These are phyloP conservation scores for Amanita polypyramis DNA, from an alignment of 768 basidiomycete species.

Conservation along the genomic window DNA sequence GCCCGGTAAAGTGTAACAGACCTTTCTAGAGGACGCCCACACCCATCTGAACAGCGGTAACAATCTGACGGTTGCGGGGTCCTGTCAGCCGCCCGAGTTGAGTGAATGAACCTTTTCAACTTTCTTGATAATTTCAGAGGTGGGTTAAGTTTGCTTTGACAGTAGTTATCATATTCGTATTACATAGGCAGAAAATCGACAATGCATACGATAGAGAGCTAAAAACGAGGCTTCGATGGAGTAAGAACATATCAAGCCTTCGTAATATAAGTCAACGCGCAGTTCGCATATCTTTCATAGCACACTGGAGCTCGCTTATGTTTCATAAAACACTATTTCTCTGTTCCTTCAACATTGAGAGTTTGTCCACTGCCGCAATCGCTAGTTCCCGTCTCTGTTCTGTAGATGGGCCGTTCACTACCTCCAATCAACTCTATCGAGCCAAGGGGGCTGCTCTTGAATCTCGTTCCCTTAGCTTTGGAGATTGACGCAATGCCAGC, in stretches of 20 bases:
- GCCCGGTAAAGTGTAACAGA: no score
- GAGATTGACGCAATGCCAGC: conserved; percentile 9
- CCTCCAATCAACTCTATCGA: conserved; percentile 13
- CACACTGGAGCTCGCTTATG: neutral
- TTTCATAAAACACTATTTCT: neutral
- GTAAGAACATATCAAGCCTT: neutral
- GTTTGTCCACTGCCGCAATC: neutral
- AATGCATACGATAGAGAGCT: conserved; percentile 15
- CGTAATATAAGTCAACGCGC: neutral
- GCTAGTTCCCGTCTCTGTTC: neutral
- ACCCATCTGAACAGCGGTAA: no score
- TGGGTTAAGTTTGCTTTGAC: conserved; percentile 47
- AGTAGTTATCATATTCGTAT: no score
- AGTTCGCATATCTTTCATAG: neutral
- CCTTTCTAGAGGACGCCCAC: no score
- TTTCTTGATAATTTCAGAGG: no score
- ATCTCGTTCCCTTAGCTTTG: conserved; percentile 40
- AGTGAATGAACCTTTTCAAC: no score
- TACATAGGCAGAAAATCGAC: no score
- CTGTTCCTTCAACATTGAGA: neutral
- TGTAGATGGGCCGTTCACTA: neutral
- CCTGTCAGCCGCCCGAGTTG: no score
- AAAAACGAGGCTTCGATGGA: neutral
- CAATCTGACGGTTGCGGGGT: no score
- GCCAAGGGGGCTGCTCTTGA: conserved; percentile 67